Evolutionary conservation across 2,329 filamentous ascomycete species (phyloP).

Genomic region (Ophiostoma pallidulum): DNA sequence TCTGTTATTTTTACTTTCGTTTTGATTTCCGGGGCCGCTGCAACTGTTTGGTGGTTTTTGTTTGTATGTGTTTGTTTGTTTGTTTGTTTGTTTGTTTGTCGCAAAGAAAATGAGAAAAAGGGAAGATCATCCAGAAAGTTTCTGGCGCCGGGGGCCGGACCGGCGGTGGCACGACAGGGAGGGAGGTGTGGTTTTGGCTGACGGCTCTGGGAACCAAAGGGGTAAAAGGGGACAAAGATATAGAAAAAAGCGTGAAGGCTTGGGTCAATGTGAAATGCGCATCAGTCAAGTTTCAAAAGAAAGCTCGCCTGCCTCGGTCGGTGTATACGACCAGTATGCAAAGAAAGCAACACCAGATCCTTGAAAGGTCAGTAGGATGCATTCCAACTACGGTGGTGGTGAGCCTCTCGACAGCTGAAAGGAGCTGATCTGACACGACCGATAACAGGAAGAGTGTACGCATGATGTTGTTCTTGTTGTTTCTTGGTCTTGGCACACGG

Average conservation of each 20-base stretch:
- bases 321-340: too few relatives aligned
- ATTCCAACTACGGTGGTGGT: conserved; percentile 40
- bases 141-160: too few relatives aligned
- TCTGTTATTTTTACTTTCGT: not conserved
- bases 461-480: conserved; percentile 16
- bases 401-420: conserved; percentile 33
- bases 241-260: not conserved
- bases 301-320: not conserved
- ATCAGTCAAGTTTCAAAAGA: not conserved
- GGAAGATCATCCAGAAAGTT: not conserved
- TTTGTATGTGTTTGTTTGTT: too few relatives aligned
- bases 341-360: not conserved
- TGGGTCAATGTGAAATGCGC: not conserved
- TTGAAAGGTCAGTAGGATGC: too few relatives aligned
- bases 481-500: not conserved
- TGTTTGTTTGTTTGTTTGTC: too few relatives aligned
- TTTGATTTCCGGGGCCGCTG: not conserved
- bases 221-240: not conserved
- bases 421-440: conserved; percentile 11
- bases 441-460: conserved; percentile 20
- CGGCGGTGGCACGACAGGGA: too few relatives aligned
- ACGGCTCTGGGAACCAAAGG: not conserved
- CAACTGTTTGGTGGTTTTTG: not conserved
- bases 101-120: not conserved
- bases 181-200: not conserved